These are phyloP conservation scores for Oemleria cerasiformis DNA, from an alignment of 306 rosid genomes.

Conservation along the genomic window DNA sequence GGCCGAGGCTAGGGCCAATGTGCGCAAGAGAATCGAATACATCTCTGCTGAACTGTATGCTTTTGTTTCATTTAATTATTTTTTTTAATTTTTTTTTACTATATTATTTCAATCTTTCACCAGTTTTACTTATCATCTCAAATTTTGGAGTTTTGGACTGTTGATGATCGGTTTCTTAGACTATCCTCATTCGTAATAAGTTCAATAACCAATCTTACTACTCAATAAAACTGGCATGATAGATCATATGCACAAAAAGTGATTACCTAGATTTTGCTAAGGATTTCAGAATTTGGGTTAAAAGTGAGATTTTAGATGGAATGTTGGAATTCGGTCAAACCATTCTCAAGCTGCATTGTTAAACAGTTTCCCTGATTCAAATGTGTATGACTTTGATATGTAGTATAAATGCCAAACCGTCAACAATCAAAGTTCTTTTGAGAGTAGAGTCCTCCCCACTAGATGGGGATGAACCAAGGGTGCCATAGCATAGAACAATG, in stretches of 20 bases:
- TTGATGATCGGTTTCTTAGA: neutral
- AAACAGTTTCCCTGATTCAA: neutral
- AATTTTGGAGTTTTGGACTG: neutral
- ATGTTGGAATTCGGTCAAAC: neutral
- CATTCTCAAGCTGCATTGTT: no score
- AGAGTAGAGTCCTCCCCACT: neutral
- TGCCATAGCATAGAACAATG: neutral
- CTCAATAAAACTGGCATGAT: neutral
- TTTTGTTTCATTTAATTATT: conserved; percentile 15
- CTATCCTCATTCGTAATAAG: neutral
- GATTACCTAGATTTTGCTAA: neutral
- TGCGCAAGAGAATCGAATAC: conserved; percentile 93
- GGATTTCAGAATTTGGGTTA: neutral
- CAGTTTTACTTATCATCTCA: neutral
- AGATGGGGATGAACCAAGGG: neutral
- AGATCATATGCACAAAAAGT: neutral
- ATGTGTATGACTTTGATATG: neutral
- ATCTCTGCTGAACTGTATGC: conserved; percentile 90
- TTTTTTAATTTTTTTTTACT: neutral
- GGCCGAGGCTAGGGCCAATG: conserved; percentile 96
- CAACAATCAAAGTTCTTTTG: neutral
- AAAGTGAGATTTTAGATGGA: neutral
- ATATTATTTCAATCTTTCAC: neutral
- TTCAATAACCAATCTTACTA: neutral
- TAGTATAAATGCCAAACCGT: neutral